These are phyloP conservation scores for Hanseniaspora taiwanica DNA, from an alignment of 805 yeast genomes.

Conservation along the genomic window DNA sequence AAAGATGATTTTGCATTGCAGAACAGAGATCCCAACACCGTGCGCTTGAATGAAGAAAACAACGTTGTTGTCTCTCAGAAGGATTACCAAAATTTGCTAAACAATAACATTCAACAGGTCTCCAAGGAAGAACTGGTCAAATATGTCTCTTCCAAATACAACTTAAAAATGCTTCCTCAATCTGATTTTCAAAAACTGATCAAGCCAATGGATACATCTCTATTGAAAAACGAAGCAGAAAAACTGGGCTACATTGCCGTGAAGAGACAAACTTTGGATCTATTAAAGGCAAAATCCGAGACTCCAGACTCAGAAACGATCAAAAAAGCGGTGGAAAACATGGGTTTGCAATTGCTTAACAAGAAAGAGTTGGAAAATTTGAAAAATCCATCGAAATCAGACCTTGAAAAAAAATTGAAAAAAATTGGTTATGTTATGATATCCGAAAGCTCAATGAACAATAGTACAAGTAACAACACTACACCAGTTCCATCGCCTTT, in stretches of 20 bases:
- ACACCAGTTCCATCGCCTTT: neutral
- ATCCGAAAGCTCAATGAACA: conserved; percentile 7
- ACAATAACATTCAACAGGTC: conserved; percentile 6
- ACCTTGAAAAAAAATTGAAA: conserved; percentile 19
- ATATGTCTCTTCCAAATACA: conserved; percentile 10
- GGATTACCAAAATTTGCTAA: conserved; percentile 7
- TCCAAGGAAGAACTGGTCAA: conserved; percentile 12
- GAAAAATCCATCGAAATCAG: conserved; percentile 17
- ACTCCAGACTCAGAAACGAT: conserved; percentile 12
- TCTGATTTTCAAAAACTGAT: conserved; percentile 16
- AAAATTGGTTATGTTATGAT: conserved; percentile 20
- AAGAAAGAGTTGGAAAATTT: conserved; percentile 15
- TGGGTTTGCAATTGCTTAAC: conserved; percentile 14
- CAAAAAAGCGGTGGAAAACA: conserved; percentile 8
- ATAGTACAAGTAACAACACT: neutral
- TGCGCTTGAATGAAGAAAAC: conserved; percentile 9
- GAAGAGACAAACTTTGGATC: conserved; percentile 17
- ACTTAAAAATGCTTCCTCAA: conserved; percentile 13
- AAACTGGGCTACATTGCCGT: conserved; percentile 14
- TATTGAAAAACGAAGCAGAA: conserved; percentile 15
- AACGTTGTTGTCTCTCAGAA: conserved; percentile 12
- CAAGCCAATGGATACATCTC: conserved; percentile 8
- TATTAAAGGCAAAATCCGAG: conserved; percentile 12
- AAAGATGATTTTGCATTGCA: conserved; percentile 10
- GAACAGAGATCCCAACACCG: conserved; percentile 9